Evolutionary conservation across 495 filamentous ascomycete genomes (phyloP).

Genomic region (Podospora pseudocomata): DNA sequence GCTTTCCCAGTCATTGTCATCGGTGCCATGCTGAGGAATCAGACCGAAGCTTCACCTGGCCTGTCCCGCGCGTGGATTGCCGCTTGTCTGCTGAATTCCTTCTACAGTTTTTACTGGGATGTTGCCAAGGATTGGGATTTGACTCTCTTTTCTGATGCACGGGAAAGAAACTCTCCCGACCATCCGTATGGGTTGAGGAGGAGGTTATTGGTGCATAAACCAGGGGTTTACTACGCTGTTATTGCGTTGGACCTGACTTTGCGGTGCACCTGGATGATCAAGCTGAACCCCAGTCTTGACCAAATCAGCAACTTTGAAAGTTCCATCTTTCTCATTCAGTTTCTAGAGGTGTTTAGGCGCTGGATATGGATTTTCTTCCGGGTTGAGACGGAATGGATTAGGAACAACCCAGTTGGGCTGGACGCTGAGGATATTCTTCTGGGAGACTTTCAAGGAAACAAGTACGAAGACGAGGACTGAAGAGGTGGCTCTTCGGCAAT

Average conservation of each 20-base stretch:
- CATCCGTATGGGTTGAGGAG: constrained; percentile 76
- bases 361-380: constrained; percentile 98
- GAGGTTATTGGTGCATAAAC: constrained; percentile 63
- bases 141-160: constrained; percentile 59
- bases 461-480: constrained; percentile 42
- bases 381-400: constrained; percentile 85
- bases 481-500: not conserved
- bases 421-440: constrained; percentile 45
- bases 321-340: constrained; percentile 78
- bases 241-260: constrained; percentile 75
- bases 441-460: constrained; percentile 40
- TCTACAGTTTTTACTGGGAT: constrained; percentile 98
- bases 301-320: constrained; percentile 81
- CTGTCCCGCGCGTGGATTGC: constrained; percentile 54
- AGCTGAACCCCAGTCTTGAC: constrained; percentile 73
- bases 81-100: constrained; percentile 71
- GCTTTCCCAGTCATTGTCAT: constrained; percentile 90
- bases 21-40: constrained; percentile 66
- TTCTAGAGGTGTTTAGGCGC: constrained; percentile 77
- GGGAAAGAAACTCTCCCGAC: constrained; percentile 51
- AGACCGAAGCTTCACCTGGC: constrained; percentile 45
- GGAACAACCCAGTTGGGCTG: constrained; percentile 36
- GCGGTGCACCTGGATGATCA: constrained; percentile 85
- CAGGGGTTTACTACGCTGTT: constrained; percentile 73
- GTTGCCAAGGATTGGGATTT: constrained; percentile 96